Percentiles rank a stretch among this genome's conserved stretches.
These are phyloP conservation scores for Didymella glomerata DNA, from an alignment of 2,329 filamentous ascomycete genomes.

Conservation along the genomic window DNA sequence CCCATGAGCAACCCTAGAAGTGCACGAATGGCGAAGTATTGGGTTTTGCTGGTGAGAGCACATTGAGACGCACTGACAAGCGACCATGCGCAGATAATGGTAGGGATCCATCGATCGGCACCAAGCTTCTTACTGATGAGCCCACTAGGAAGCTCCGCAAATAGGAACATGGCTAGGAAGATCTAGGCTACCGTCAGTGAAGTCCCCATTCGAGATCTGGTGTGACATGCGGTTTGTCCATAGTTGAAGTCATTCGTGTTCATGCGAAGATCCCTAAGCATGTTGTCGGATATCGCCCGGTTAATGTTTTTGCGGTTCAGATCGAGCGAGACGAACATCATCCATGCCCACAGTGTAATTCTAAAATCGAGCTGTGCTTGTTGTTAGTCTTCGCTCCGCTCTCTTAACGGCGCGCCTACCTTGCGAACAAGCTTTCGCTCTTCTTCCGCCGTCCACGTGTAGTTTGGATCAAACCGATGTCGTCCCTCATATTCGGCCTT, in stretches of 20 bases:
- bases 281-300: conserved; percentile 49
- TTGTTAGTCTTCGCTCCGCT: not conserved
- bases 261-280: conserved; percentile 39
- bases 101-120: conserved; percentile 54
- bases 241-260: conserved; percentile 46
- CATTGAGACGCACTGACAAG: conserved; percentile 50
- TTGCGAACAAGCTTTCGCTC: conserved; percentile 58
- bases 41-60: conserved; percentile 42
- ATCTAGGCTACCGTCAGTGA: conserved; percentile 29
- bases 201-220: not conserved
- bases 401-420: conserved; percentile 35
- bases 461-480: conserved; percentile 60
- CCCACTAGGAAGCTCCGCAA: conserved; percentile 60
- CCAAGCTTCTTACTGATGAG: conserved; percentile 62
- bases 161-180: conserved; percentile 54
- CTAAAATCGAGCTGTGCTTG: conserved; percentile 36
- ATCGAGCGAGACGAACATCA: conserved; percentile 61
- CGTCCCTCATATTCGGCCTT: conserved; percentile 46
- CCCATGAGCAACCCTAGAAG: conserved; percentile 54
- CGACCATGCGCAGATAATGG: conserved; percentile 49
- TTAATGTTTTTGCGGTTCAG: conserved; percentile 60
- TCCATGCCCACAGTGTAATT: conserved; percentile 50
- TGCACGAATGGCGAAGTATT: conserved; percentile 51
- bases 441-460: conserved; percentile 57
- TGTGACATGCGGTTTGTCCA: conserved; percentile 50